Conservation (phyloP, 371 early-diverging fungal species). For the Smittium culicis region DNA sequence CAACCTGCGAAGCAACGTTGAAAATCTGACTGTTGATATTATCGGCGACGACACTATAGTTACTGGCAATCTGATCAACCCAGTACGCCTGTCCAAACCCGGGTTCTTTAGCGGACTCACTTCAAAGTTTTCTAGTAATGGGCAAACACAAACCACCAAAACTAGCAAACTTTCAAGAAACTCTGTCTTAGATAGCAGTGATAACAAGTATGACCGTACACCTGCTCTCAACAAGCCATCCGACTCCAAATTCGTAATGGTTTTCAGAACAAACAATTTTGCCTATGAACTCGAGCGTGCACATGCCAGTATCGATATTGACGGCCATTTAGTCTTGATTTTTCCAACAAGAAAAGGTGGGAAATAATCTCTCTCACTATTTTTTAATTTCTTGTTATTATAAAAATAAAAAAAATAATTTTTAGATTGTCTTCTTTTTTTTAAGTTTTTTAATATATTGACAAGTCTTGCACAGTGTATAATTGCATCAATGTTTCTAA, state of each 20-base stretch:
- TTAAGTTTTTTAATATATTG: too few species aligned
- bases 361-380: too few species aligned
- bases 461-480: too few species aligned
- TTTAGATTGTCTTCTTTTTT: too few species aligned
- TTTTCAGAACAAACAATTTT: neutral
- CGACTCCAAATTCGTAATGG: neutral
- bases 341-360: slow-evolving; percentile 7
- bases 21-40: slow-evolving; percentile 28
- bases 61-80: slow-evolving; percentile 16
- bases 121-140: neutral
- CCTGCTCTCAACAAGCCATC: neutral
- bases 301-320: neutral
- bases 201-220: neutral
- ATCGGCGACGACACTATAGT: slow-evolving; percentile 29
- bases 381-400: too few species aligned
- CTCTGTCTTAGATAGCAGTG: neutral
- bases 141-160: neutral
- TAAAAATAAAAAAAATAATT: too few species aligned
- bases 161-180: neutral
- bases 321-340: slow-evolving; percentile 4
- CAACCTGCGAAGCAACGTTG: slow-evolving; percentile 12
- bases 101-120: too few species aligned
- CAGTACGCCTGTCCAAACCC: neutral
- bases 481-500: too few species aligned
- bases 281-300: slow-evolving; percentile 7